These are phyloP conservation scores for Sphaerobolus stellatus DNA, from an alignment of 1,284 basidiomycete species.

Conservation along the genomic window DNA sequence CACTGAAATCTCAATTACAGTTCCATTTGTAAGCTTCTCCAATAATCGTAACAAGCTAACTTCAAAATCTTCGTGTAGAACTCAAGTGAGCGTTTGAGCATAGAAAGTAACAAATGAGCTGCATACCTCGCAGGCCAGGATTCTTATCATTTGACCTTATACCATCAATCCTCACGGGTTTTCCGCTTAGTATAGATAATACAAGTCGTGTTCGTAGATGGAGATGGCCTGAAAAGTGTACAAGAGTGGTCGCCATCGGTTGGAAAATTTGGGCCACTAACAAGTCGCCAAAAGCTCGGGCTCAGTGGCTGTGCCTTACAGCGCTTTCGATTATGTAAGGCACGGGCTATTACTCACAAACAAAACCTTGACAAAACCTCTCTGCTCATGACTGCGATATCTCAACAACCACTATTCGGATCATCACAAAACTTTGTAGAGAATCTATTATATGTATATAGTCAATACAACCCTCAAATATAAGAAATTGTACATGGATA, in stretches of 20 bases:
- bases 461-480: too few relatives aligned
- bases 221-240: conserved; percentile 73
- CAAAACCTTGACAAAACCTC: too few relatives aligned
- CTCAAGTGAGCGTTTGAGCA: neutral
- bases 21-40: conserved; percentile 95
- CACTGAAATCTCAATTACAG: conserved; percentile 93
- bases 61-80: conserved; percentile 73
- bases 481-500: too few relatives aligned
- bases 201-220: conserved; percentile 85
- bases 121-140: conserved; percentile 83
- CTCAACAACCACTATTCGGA: too few relatives aligned
- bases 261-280: neutral
- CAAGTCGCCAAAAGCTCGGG: too few relatives aligned
- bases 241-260: neutral
- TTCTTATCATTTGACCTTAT: conserved; percentile 92
- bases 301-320: too few relatives aligned
- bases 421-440: too few relatives aligned
- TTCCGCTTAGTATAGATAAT: conserved; percentile 85
- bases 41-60: conserved; percentile 86
- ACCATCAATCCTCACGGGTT: conserved; percentile 82
- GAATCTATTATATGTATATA: too few relatives aligned
- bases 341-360: too few relatives aligned
- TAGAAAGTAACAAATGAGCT: neutral
- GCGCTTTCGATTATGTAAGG: too few relatives aligned
- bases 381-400: too few relatives aligned